A percentile compares a stretch with the other conserved stretches of the same genome.
phyloP scores from a whole-genome alignment of 805 yeast species.

The Middelhovenomyces tepae region DNA sequence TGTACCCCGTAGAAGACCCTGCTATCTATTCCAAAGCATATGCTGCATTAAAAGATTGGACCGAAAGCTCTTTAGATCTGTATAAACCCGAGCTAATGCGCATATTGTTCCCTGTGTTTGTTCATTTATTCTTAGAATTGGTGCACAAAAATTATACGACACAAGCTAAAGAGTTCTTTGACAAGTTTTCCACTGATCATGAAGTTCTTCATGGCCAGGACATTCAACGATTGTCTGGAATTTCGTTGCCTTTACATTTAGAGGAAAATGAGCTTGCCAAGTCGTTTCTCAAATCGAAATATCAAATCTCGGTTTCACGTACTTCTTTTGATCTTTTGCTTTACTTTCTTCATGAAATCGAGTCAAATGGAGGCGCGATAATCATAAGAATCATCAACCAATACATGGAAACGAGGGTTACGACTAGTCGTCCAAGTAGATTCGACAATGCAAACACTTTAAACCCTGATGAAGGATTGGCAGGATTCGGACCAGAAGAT shows the following conservation, averaged over 20 bases:
- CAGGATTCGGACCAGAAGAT: constrained; percentile 27
- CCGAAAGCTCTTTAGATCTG: constrained; percentile 81
- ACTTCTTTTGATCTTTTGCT: constrained; percentile 78
- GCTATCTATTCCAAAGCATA: constrained; percentile 74
- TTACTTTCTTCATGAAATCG: constrained; percentile 85
- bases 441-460: constrained; percentile 28
- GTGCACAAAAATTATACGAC: constrained; percentile 50
- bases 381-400: constrained; percentile 81
- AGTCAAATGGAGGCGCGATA: constrained; percentile 83
- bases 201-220: constrained; percentile 69
- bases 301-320: constrained; percentile 65
- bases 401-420: constrained; percentile 43
- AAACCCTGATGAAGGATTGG: constrained; percentile 36
- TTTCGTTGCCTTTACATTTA: constrained; percentile 72
- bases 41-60: constrained; percentile 75
- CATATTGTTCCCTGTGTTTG: constrained; percentile 84
- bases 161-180: constrained; percentile 66
- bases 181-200: constrained; percentile 66
- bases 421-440: constrained; percentile 28
- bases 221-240: constrained; percentile 58
- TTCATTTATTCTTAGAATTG: constrained; percentile 77
- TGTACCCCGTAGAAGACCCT: constrained; percentile 58
- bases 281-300: constrained; percentile 63
- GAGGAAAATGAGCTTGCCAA: constrained; percentile 75
- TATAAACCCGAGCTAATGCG: constrained; percentile 80